Evolutionary conservation across 306 rosid genomes (phyloP).

Genomic region (Ormosia emarginata): DNA sequence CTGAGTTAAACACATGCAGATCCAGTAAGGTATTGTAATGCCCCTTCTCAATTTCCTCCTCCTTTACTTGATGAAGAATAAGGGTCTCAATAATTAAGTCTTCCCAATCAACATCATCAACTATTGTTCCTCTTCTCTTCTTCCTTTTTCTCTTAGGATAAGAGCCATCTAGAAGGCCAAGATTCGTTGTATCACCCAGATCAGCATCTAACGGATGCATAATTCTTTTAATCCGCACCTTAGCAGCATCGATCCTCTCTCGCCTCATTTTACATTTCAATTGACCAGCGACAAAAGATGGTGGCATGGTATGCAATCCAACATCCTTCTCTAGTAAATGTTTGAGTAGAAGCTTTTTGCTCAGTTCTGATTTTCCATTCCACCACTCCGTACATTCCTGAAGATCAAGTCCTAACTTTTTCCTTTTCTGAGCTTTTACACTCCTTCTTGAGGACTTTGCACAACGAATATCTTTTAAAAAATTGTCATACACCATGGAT

Average conservation of each 20-base stretch:
- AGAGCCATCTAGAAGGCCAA: background rate
- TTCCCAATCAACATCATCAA: conserved; percentile 63
- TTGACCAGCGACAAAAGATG: conserved; percentile 56
- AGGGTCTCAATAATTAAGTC: conserved; percentile 80
- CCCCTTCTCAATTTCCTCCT: conserved; percentile 86
- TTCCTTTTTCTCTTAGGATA: conserved; percentile 38
- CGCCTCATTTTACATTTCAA: conserved; percentile 47
- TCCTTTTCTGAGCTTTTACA: conserved; percentile 24
- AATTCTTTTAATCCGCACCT: conserved; percentile 49
- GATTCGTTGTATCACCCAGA: background rate
- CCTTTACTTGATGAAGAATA: conserved; percentile 68
- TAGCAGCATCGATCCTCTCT: conserved; percentile 65
- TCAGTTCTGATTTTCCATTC: conserved; percentile 74
- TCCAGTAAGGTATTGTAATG: conserved; percentile 62
- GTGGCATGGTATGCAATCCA: conserved; percentile 69
- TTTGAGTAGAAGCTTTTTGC: conserved; percentile 62
- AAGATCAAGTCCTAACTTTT: conserved; percentile 17
- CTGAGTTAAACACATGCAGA: conserved; percentile 61
- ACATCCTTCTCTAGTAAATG: conserved; percentile 62
- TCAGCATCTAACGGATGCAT: conserved; percentile 40
- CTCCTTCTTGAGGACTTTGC: conserved; percentile 24
- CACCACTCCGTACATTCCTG: conserved; percentile 62
- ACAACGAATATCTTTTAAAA: conserved; percentile 23
- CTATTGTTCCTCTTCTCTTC: conserved; percentile 43
- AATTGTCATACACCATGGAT: conserved; percentile 47